Evolutionary conservation across 1,284 basidiomycete species (phyloP).

Genomic region (Fistulinella cinereoalba): DNA sequence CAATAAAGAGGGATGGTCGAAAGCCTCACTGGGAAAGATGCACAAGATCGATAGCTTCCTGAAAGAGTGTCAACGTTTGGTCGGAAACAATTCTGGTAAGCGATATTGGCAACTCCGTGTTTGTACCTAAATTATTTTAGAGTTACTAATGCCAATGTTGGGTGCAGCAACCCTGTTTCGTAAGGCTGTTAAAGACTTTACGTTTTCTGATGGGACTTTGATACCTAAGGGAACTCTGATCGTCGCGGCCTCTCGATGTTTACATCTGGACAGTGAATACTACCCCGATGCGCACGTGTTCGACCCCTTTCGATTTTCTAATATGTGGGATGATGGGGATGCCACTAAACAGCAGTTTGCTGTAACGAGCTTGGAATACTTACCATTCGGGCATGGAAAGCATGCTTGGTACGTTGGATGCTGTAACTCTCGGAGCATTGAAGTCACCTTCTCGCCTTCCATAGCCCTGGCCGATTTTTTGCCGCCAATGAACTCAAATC

Average conservation of each 20-base stretch:
- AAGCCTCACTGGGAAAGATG: slow-evolving; percentile 39
- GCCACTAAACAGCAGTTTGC: background rate
- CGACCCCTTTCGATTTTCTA: background rate
- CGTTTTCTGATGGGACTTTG: background rate
- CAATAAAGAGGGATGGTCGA: slow-evolving; percentile 44
- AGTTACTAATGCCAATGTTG: background rate
- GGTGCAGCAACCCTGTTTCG: background rate
- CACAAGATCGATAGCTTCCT: slow-evolving; percentile 46
- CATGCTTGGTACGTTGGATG: background rate
- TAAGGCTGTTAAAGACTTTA: background rate
- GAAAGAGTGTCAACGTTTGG: slow-evolving; percentile 28
- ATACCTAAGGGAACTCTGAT: background rate
- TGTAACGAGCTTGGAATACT: background rate
- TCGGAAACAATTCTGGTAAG: background rate
- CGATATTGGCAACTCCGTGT: too few relatives aligned
- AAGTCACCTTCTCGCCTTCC: background rate
- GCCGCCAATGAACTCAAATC: background rate
- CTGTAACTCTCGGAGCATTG: background rate
- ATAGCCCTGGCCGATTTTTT: background rate
- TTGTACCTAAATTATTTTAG: background rate
- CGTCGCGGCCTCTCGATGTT: background rate
- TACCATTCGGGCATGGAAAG: background rate
- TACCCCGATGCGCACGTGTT: background rate
- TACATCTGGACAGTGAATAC: background rate
- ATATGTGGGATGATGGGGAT: background rate